Evolutionary conservation across 2,329 filamentous ascomycete species (phyloP), one percentile per base, ranked within the genome.

Genomic region (Ploettnerulaceae sp.): DNA sequence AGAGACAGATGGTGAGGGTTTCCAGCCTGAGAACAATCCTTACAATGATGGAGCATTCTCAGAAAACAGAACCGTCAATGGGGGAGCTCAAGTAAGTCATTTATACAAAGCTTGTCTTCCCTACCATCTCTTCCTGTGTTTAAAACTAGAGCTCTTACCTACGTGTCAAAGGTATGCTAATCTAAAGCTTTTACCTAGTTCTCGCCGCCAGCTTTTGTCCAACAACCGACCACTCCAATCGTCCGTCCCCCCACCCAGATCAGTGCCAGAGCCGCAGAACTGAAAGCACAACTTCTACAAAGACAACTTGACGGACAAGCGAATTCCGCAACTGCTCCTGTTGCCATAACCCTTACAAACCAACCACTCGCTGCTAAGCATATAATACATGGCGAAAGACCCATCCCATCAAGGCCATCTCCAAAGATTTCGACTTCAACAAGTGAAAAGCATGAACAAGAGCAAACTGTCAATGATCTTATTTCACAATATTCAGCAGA

Each of bases 221-320:
- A 47, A 44, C 52, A 45, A 46, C n/a, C 49, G 33, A 29, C 15
- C 7, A 33, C 47, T 9, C 29, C 45, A 36, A 29, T 35, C 31
- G 43, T 45, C 21, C 55, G 50, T 22, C 51, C 53, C 47, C 47
- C 52, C 22, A 47, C 52, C n/a, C 53, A 58, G 28, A 54, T 63
- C 21, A 59, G 55, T 43, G 54, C 55, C 11, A 54, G 59, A 54
- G 61, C 61, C 17, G 59, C 57, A 32, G 57, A 64, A 53, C 38
- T 65, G 22, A 65, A 62, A 36, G 61, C 59, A 31, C 44, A 59
- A 45, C 44, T 65, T 20, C 35, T 64, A 36, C 61, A 55, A 38
- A 49, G 49, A 37, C 53, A 49, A 49, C n/a, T n/a, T n/a, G 51
- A 54, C 49, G 49, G 47, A 24, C 49, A 56, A 47, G 51, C 45